Percentiles rank a stretch among this genome's conserved stretches.
Conservation (phyloP, 805 yeast species). For the Saccharomycopsis capsularis region DNA sequence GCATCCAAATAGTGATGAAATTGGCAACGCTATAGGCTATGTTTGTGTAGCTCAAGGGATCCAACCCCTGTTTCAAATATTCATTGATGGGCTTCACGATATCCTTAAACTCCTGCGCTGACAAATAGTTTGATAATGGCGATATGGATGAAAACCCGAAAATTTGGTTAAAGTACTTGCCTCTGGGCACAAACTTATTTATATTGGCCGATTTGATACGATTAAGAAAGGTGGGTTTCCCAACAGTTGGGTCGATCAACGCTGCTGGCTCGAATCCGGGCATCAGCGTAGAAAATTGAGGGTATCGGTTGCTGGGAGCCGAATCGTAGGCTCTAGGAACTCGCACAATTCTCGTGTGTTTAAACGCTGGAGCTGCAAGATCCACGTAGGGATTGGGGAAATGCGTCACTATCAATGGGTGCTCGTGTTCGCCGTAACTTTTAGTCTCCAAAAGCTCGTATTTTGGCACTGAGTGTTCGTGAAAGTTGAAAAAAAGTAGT, state of each 20-base stretch:
- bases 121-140: conserved; percentile 38
- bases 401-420: conserved; percentile 49
- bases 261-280: conserved; percentile 69
- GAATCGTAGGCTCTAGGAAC: conserved; percentile 47
- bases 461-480: conserved; percentile 42
- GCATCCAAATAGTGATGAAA: conserved; percentile 36
- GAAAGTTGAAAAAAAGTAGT: conserved; percentile 55
- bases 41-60: conserved; percentile 34
- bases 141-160: conserved; percentile 51
- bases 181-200: conserved; percentile 32
- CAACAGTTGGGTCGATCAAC: conserved; percentile 26
- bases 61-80: conserved; percentile 34
- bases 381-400: conserved; percentile 53
- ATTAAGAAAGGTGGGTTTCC: no score
- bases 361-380: conserved; percentile 27
- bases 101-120: conserved; percentile 32
- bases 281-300: conserved; percentile 45
- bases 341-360: conserved; percentile 51
- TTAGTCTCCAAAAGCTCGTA: conserved; percentile 25
- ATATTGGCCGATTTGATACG: not conserved
- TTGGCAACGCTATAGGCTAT: conserved; percentile 34
- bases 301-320: conserved; percentile 30
- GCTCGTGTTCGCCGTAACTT: conserved; percentile 19
- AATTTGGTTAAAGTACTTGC: conserved; percentile 34
- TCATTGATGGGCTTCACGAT: conserved; percentile 42